These are phyloP conservation scores for Boletus sp. DNA, from an alignment of 768 basidiomycete genomes.

Conservation along the genomic window DNA sequence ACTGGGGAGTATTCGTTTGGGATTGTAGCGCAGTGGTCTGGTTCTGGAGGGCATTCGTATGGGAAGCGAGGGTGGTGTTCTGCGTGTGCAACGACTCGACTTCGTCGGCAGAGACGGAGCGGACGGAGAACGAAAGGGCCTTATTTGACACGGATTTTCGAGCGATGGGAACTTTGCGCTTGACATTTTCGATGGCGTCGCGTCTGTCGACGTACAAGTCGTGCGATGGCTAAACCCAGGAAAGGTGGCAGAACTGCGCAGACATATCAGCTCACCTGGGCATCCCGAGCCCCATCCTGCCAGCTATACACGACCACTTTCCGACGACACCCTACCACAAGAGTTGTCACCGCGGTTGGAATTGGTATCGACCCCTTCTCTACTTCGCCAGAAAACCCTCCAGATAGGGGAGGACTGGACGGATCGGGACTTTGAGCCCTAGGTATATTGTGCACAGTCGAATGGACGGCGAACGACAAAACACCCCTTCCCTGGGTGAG, in stretches of 20 bases:
- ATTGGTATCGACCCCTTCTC: neutral
- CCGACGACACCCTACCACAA: no score
- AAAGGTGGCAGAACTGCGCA: no score
- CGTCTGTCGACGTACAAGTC: constrained; percentile 52
- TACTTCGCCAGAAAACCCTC: constrained; percentile 8
- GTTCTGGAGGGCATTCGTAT: no score
- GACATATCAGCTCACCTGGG: no score
- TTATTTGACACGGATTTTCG: constrained; percentile 25
- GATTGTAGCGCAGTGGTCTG: no score
- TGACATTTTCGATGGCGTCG: constrained; percentile 61
- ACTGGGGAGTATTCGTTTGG: constrained; percentile 4
- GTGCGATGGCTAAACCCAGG: no score
- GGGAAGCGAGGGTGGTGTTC: no score
- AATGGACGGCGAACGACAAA: constrained; percentile 75
- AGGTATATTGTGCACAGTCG: constrained; percentile 49
- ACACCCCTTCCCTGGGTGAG: constrained; percentile 77
- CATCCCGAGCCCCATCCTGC: no score
- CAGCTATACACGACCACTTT: no score
- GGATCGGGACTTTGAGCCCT: constrained; percentile 23
- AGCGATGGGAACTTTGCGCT: constrained; percentile 35
- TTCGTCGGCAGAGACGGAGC: constrained; percentile 26
- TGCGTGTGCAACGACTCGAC: constrained; percentile 22
- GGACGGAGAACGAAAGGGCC: constrained; percentile 27
- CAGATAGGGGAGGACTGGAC: constrained; percentile 7
- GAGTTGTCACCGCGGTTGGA: no score